phyloP scores from a whole-genome alignment of 106 monocot species.

The Hemerocallis citrina region DNA sequence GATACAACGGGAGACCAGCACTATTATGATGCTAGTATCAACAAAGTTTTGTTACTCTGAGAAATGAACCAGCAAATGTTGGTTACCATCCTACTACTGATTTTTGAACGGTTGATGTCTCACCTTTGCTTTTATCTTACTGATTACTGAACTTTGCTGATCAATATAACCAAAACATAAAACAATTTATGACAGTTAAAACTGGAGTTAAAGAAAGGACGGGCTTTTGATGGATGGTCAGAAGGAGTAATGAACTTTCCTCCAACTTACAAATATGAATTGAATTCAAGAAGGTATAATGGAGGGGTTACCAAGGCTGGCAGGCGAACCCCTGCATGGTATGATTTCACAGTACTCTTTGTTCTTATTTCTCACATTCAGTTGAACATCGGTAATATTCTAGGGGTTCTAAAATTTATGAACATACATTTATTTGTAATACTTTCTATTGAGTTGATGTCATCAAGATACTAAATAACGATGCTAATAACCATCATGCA shows the following conservation, averaged over 20 bases:
- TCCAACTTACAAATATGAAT: slow-evolving; percentile 44
- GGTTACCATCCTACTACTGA: neutral
- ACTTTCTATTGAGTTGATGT: no score
- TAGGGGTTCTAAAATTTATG: no score
- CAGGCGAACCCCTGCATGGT: slow-evolving; percentile 54
- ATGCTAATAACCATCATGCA: neutral
- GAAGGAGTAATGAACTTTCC: slow-evolving; percentile 43
- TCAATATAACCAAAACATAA: neutral
- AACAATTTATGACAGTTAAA: slow-evolving; percentile 16
- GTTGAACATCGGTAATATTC: no score
- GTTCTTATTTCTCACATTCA: no score
- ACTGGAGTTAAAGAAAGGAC: slow-evolving; percentile 28
- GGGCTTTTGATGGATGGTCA: slow-evolving; percentile 39
- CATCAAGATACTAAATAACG: no score
- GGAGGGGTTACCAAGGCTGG: slow-evolving; percentile 20
- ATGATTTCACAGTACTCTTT: slow-evolving; percentile 5
- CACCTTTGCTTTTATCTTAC: no score
- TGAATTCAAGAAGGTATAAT: slow-evolving; percentile 29
- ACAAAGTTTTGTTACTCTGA: no score
- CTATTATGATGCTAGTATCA: no score
- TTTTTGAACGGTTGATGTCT: neutral
- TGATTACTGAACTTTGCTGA: neutral
- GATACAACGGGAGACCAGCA: no score
- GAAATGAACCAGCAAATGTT: no score
- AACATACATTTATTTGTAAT: no score